A percentile compares a stretch with the other conserved stretches of the same genome.
These are phyloP conservation scores for Calonectria naviculata DNA, from an alignment of 2,329 filamentous ascomycete genomes.

Conservation along the genomic window DNA sequence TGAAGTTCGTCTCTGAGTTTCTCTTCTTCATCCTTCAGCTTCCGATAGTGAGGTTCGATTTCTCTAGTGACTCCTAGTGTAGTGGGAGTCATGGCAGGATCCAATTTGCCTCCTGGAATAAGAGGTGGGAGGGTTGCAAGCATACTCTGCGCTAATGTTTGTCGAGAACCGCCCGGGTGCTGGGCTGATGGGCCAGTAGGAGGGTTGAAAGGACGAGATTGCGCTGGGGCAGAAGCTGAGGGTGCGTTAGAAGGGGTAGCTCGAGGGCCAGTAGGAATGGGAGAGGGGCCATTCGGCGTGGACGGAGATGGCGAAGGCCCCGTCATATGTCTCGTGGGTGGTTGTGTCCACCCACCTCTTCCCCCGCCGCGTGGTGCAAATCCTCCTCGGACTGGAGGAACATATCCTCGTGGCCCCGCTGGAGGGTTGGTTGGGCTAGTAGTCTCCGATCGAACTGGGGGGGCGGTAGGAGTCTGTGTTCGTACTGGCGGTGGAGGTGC, in stretches of 20 bases:
- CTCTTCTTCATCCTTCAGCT: constrained; percentile 69
- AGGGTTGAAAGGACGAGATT: constrained; percentile 64
- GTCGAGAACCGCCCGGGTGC: constrained; percentile 50
- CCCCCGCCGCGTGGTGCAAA: constrained; percentile 58
- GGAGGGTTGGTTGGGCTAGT: constrained; percentile 62
- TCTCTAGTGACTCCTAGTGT: constrained; percentile 62
- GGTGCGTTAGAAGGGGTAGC: constrained; percentile 44
- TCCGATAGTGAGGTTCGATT: constrained; percentile 63
- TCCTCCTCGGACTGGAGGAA: constrained; percentile 56
- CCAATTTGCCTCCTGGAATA: constrained; percentile 66
- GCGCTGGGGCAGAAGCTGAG: constrained; percentile 52
- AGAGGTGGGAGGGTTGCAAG: constrained; percentile 62
- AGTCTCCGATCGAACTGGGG: constrained; percentile 50
- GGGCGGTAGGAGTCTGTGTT: constrained; percentile 47
- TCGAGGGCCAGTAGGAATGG: constrained; percentile 62
- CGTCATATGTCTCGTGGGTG: constrained; percentile 46
- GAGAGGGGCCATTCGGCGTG: constrained; percentile 50
- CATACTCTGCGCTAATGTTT: constrained; percentile 63
- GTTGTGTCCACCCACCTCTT: constrained; percentile 57
- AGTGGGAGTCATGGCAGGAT: constrained; percentile 57
- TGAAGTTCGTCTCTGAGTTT: constrained; percentile 64
- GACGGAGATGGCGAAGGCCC: constrained; percentile 52
- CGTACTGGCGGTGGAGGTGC: constrained; percentile 46
- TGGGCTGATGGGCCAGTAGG: constrained; percentile 65
- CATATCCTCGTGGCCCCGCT: constrained; percentile 66